Evolutionary conservation across 73 alveolate species (phyloP), one percentile per base, ranked within the genome.

Genomic region (Blepharisma japonicum): DNA sequence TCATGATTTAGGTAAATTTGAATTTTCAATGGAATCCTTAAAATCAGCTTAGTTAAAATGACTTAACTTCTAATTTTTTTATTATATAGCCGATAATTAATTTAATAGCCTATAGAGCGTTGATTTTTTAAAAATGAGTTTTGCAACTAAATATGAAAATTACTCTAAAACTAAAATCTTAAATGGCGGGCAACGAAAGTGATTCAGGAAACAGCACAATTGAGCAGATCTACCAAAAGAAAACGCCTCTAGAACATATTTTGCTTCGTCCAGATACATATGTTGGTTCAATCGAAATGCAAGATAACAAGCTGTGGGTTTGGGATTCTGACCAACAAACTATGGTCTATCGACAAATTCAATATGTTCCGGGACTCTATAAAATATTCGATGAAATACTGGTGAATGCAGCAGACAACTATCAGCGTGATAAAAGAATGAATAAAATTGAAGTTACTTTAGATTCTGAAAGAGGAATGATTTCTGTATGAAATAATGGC

Each of bases 391-490:
- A 96, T 83, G 99, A 97, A 82, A 95, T 97, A 56, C 78, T 97
- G 21, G 99, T 97, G 46, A 97, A 97, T 81, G 99, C 99, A 1
- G 99, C 99, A 0, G 99, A 97, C 88, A 97, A 97, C 89, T 94
- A 45, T 79, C 95, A 96, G 49, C 87, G 96, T 48, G 98, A 95
- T 92, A 76, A 48, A 91, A 9, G 98, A 98, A 2, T 98, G 98
- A 0, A 93, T 94, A 68, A 93, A 92, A 89, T 93, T 94, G 87
- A 94, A 93, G 32, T 94, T 92, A 66, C 98, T 91, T 81, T 98
- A 94, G 79, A 94, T 96, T 18, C 78, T 68, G 74, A 89, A 68
- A 83, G 89, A 56, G 70, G 32, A 68, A 96, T 96, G 42, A 32
- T 32, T 23, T 81, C 88, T 55, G 92, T 96, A 4, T 90, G 94